Evolutionary conservation across 1,139 yeast species (phyloP), one percentile per base, ranked within the genome.

Genomic region (Yamadazyma diospyri): DNA sequence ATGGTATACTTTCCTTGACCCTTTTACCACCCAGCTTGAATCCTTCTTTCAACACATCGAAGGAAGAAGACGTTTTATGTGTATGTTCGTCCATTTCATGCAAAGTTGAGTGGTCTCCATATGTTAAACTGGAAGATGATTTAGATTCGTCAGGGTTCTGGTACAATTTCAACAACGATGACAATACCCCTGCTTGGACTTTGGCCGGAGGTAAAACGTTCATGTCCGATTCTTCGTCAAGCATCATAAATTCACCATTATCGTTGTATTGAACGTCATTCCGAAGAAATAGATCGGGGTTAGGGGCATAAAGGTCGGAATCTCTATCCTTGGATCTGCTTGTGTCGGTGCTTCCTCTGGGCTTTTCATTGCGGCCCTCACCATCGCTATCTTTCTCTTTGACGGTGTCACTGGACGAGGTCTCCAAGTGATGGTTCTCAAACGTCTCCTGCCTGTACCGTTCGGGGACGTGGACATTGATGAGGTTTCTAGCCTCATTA

Each of bases 171-270:
- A 87, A 64, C 41, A 87, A 64, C 2, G 89, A 77, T 0, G 95
- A 84, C 22, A 87, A 68, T 12, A 87, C 89, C 51, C 96, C 96
- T 17, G 87, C 86, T 43, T 81, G 81, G 5, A 85, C 87, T 34
- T 73, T 75, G 27, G 70, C 63, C 0, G 95, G 94, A 0, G 89
- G 88, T 0, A 86, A 78, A 6, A 84, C 66, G 37, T 64, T 58
- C 4, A 48, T 58, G 35, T 74, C 83, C 14, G 70, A 76, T 25
- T 75, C 66, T 30, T 59, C 64, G 23, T 57, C 63, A 16, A 64
- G 49, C 43, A 61, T 45, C 41, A 61, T 43, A 32, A 63, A 61
- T 20, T 62, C 64, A 30, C 43, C 59, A 9, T 57, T 62, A 33
- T 51, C 56, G 15, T 55, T 56, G 22, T 49, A 52, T 11, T 46